Conservation (phyloP, 805 yeast species). For the Limtongozyma cylindracea region DNA sequence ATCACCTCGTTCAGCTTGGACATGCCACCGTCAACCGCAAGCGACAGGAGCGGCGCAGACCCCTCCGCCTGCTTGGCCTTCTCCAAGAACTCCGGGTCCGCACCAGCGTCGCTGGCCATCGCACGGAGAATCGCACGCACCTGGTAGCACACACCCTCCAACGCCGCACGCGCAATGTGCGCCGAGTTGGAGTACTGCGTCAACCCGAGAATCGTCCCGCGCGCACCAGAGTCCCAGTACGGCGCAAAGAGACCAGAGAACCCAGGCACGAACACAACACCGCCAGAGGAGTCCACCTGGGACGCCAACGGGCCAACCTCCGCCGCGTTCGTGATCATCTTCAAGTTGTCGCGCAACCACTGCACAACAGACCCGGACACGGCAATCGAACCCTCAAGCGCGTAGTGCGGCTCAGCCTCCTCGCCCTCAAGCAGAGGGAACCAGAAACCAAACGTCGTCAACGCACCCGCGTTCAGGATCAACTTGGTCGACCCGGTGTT, state of each 20-base stretch:
- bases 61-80: slow-evolving; percentile 20
- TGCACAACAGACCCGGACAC: slow-evolving; percentile 89
- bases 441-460: slow-evolving; percentile 83
- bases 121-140: slow-evolving; percentile 76
- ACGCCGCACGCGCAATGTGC: slow-evolving; percentile 83
- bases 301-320: slow-evolving; percentile 84
- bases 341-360: slow-evolving; percentile 83
- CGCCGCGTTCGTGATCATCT: slow-evolving; percentile 53
- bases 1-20: slow-evolving; percentile 73
- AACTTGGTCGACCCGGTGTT: slow-evolving; percentile 62
- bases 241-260: slow-evolving; percentile 90
- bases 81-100: slow-evolving; percentile 29
- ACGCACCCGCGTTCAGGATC: slow-evolving; percentile 53
- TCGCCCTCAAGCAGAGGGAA: slow-evolving; percentile 36
- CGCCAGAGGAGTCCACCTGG: slow-evolving; percentile 60
- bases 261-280: slow-evolving; percentile 88
- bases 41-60: slow-evolving; percentile 19
- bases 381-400: slow-evolving; percentile 87
- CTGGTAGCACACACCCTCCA: slow-evolving; percentile 89
- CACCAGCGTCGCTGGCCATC: slow-evolving; percentile 69
- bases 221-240: slow-evolving; percentile 81
- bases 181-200: slow-evolving; percentile 82
- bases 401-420: slow-evolving; percentile 44
- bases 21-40: slow-evolving; percentile 92
- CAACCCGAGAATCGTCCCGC: slow-evolving; percentile 84